Base-by-base conservation (phyloP, 2,329 filamentous ascomycete species). In the Botryosphaeria dothidea region DNA sequence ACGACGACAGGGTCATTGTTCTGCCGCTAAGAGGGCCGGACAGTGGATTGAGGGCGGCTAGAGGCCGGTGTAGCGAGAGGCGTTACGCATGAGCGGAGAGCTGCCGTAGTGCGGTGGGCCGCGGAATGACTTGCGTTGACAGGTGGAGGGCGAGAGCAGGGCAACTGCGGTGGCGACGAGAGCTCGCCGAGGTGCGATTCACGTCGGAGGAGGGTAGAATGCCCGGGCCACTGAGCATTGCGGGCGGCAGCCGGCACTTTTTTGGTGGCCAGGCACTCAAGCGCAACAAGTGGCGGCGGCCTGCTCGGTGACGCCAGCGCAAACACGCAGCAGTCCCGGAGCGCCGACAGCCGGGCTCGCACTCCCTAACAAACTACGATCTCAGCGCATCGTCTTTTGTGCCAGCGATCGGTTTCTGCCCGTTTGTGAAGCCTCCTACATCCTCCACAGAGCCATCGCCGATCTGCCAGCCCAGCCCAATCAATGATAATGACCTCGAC, bases 401-500 rank as follows among this genome's bases (percentile, higher is more conserved):
- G 49, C 61, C 38, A 27, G 61, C 38, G 61, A 64, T 64, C 61
- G 61, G 51, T 27, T 34, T 60, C 41, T 46, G 56, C 56, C 56
- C 27, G 21, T 17, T 25, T n/a, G n/a, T 46, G 56, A 60, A 60
- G 41, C 41, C 25, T 60, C 56, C 41, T 64, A 17, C 61, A 56
- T 49, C 27, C 61, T 64, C 25, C 61, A 38, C 61, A n/a, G 36
- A 36, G 34, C 29, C 38, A 64, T 64, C 61, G 61, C 61, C 61
- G 61, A 64, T 64, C 61, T 31, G 43, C 4, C 49, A 23, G n/a
- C 34, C 48, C 29, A 36, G 29, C 56, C 56, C 56, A 46, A 25
- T 45, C 61, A 64, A 45, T 64, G 49, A 64, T 64, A 56, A 64
- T 64, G 49, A 11, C 49, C 61, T 36, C 49, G 49, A 27, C 49